Evolutionary conservation across 768 basidiomycete species (phyloP).

Genomic region (Psilocybe tampanensis): DNA sequence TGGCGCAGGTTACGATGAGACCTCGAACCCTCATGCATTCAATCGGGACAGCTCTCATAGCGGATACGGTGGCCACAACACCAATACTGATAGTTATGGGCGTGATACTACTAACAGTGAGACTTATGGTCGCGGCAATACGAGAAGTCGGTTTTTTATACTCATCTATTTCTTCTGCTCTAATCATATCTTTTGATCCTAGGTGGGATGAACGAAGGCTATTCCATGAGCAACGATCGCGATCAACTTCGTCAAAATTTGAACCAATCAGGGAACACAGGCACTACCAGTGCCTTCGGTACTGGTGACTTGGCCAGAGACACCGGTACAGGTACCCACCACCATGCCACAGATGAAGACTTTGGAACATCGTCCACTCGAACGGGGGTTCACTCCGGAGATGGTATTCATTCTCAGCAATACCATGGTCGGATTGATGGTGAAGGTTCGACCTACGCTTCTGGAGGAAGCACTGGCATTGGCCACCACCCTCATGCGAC

Average conservation of each 20-base stretch:
- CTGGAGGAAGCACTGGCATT: background rate
- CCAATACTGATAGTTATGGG: background rate
- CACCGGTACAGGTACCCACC: background rate
- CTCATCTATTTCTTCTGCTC: background rate
- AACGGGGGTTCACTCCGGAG: conserved; percentile 4
- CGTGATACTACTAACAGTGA: conserved; percentile 4
- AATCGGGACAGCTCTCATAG: conserved; percentile 2
- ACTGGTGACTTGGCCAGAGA: background rate
- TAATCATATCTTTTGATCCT: background rate
- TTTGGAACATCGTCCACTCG: background rate
- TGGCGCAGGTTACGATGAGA: background rate
- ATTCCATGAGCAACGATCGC: background rate
- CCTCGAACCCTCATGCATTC: background rate
- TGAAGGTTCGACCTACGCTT: background rate
- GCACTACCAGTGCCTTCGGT: background rate
- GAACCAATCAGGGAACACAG: background rate
- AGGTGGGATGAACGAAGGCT: background rate
- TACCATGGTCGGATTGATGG: background rate
- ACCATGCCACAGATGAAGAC: background rate
- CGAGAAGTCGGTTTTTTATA: background rate
- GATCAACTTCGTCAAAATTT: background rate
- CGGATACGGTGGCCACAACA: conserved; percentile 1
- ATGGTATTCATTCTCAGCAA: conserved; percentile 6
- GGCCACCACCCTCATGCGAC: background rate
- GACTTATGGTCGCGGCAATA: background rate